These are phyloP conservation scores for Aphanocladium album DNA, from an alignment of 2,329 filamentous ascomycete genomes.

Conservation along the genomic window DNA sequence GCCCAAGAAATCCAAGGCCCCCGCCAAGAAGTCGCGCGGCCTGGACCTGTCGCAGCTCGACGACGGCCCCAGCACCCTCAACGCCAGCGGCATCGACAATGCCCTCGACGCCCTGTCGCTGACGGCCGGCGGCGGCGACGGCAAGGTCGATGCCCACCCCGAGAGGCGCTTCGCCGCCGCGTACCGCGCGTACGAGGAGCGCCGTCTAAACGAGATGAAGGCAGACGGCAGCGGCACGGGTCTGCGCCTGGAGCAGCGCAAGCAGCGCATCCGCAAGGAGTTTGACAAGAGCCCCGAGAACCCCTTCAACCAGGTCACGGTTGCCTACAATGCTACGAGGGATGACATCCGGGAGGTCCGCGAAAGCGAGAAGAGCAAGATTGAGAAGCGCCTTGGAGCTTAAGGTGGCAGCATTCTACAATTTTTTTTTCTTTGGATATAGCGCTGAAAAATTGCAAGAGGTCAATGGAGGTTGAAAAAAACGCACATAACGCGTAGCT, in stretches of 20 bases:
- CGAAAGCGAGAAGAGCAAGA: slow-evolving; percentile 64
- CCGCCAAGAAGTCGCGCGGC: slow-evolving; percentile 64
- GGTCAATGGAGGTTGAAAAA: not conserved
- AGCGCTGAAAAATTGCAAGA: too few relatives aligned
- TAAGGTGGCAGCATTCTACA: slow-evolving; percentile 13
- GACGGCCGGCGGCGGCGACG: slow-evolving; percentile 44
- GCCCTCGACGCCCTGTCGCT: slow-evolving; percentile 81
- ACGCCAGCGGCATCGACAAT: slow-evolving; percentile 86
- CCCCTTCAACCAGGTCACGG: slow-evolving; percentile 83
- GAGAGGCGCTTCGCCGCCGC: slow-evolving; percentile 85
- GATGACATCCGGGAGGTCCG: slow-evolving; percentile 68
- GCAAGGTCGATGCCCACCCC: slow-evolving; percentile 82
- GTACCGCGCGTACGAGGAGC: slow-evolving; percentile 75
- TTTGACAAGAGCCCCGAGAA: slow-evolving; percentile 95
- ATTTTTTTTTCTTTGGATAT: not conserved
- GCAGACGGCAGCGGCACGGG: slow-evolving; percentile 67
- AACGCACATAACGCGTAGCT: not conserved
- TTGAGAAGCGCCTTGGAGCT: slow-evolving; percentile 62
- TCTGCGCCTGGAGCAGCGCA: slow-evolving; percentile 75
- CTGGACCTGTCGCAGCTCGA: slow-evolving; percentile 75
- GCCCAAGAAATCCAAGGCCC: slow-evolving; percentile 64
- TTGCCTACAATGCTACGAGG: slow-evolving; percentile 69
- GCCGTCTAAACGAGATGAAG: slow-evolving; percentile 79
- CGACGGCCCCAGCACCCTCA: slow-evolving; percentile 58
- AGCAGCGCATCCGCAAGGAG: slow-evolving; percentile 80